These are phyloP conservation scores for Periconia sp. DNA, from an alignment of 2,329 filamentous ascomycete species.

Conservation along the genomic window DNA sequence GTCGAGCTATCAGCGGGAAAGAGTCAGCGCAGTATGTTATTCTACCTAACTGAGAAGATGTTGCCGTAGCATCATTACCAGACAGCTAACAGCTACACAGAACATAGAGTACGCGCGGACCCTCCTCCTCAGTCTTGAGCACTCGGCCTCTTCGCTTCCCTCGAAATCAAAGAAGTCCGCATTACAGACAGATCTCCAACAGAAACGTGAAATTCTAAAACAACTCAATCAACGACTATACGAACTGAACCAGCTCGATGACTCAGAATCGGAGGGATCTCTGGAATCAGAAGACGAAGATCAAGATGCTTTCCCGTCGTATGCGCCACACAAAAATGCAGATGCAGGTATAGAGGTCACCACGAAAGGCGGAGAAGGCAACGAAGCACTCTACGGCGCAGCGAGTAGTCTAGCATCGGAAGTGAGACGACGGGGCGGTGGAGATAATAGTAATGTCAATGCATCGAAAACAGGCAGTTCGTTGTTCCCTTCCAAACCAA, in stretches of 20 bases:
- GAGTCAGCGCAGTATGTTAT: constrained; percentile 58
- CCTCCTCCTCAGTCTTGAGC: constrained; percentile 73
- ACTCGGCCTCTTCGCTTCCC: constrained; percentile 61
- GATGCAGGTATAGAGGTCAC: constrained; percentile 42
- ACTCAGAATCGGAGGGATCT: constrained; percentile 40
- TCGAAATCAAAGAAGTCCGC: constrained; percentile 61
- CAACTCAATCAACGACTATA: constrained; percentile 69
- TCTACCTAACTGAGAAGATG: background rate
- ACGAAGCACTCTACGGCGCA: constrained; percentile 40
- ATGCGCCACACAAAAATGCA: constrained; percentile 47
- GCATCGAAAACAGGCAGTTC: constrained; percentile 41
- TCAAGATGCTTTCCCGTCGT: constrained; percentile 49
- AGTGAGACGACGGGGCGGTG: constrained; percentile 38
- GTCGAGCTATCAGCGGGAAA: constrained; percentile 71
- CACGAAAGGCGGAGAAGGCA: constrained; percentile 29
- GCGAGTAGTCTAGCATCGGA: constrained; percentile 42
- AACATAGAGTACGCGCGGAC: constrained; percentile 75
- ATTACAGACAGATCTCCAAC: constrained; percentile 67
- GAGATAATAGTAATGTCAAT: constrained; percentile 26
- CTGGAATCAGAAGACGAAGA: constrained; percentile 50
- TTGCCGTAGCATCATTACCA: background rate
- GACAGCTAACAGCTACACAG: constrained; percentile 45
- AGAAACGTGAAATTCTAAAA: constrained; percentile 71
- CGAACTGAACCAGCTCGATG: constrained; percentile 69
- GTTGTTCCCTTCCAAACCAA: constrained; percentile 48